Conservation (phyloP, 495 filamentous ascomycete species). For the Penicillium cataractarum region DNA sequence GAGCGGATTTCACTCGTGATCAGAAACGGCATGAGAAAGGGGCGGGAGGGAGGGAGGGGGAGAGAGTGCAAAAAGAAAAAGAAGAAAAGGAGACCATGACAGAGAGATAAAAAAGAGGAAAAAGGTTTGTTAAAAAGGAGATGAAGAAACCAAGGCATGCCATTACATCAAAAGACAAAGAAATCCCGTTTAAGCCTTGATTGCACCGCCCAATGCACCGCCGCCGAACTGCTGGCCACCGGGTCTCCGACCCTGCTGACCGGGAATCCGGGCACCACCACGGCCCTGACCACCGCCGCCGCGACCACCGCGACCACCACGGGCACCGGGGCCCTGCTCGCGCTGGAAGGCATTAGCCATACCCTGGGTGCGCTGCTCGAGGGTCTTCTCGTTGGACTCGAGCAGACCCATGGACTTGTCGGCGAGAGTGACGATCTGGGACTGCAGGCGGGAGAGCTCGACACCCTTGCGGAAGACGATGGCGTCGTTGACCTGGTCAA, state of each 20-base stretch:
- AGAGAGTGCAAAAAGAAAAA: constrained; percentile 12
- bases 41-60: background rate
- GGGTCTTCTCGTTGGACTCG: constrained; percentile 93
- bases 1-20: constrained; percentile 21
- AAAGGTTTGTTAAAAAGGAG: constrained; percentile 12
- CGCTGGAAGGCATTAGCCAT: constrained; percentile 93
- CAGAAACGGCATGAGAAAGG: constrained; percentile 30
- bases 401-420: constrained; percentile 96
- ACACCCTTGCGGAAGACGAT: constrained; percentile 99
- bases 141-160: constrained; percentile 38
- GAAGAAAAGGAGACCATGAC: constrained; percentile 23
- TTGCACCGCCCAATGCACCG: constrained; percentile 65
- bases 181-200: constrained; percentile 58
- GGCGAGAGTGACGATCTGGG: constrained; percentile 86
- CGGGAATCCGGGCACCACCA: constrained; percentile 60
- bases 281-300: constrained; percentile 71
- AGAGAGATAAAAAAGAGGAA: constrained; percentile 15
- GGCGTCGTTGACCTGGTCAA: constrained; percentile 96
- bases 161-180: constrained; percentile 39
- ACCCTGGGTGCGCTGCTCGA: constrained; percentile 95
- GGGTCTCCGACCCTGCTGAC: constrained; percentile 52
- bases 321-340: constrained; percentile 74
- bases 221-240: constrained; percentile 66
- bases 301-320: constrained; percentile 66
- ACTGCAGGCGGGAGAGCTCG: constrained; percentile 93